A percentile compares a stretch with the other conserved stretches of the same genome.
These are phyloP conservation scores for Macrocybe sp. DNA, from an alignment of 1,284 basidiomycete genomes.

Conservation along the genomic window DNA sequence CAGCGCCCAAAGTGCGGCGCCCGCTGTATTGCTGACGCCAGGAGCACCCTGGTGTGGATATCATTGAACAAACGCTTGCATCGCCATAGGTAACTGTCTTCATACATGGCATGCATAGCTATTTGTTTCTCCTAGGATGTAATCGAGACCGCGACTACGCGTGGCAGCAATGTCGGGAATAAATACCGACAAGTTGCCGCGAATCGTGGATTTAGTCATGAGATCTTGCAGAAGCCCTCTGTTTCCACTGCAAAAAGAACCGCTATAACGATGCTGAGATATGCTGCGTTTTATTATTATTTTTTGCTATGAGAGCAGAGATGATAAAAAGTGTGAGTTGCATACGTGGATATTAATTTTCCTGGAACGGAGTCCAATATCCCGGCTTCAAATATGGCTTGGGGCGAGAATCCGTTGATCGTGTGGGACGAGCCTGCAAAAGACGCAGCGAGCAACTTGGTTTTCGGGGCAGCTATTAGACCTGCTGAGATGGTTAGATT, in stretches of 20 bases:
- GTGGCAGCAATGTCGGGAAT: constrained; percentile 48
- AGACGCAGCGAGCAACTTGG: constrained; percentile 45
- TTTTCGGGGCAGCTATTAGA: constrained; percentile 25
- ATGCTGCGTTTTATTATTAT: too few species aligned
- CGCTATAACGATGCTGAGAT: constrained; percentile 62
- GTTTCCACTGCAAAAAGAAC: constrained; percentile 47
- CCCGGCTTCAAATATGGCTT: constrained; percentile 41
- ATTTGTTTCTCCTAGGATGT: constrained; percentile 60
- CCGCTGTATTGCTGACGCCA: constrained; percentile 64
- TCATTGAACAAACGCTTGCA: not conserved
- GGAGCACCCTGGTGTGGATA: constrained; percentile 44
- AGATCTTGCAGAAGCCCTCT: constrained; percentile 47
- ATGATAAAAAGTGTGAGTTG: not conserved
- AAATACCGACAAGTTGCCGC: constrained; percentile 51
- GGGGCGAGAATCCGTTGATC: constrained; percentile 48
- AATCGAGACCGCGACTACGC: constrained; percentile 42
- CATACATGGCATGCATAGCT: constrained; percentile 43
- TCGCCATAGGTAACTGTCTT: constrained; percentile 1
- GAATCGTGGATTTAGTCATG: constrained; percentile 56
- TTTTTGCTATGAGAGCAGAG: not conserved
- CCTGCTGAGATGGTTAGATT: constrained; percentile 26
- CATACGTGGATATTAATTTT: constrained; percentile 35
- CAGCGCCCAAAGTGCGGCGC: constrained; percentile 64
- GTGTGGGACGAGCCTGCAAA: constrained; percentile 46
- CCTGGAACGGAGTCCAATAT: constrained; percentile 36